These are phyloP conservation scores for Ceratocystis diversiconidia DNA, from an alignment of 2,329 filamentous ascomycete species.

Conservation along the genomic window DNA sequence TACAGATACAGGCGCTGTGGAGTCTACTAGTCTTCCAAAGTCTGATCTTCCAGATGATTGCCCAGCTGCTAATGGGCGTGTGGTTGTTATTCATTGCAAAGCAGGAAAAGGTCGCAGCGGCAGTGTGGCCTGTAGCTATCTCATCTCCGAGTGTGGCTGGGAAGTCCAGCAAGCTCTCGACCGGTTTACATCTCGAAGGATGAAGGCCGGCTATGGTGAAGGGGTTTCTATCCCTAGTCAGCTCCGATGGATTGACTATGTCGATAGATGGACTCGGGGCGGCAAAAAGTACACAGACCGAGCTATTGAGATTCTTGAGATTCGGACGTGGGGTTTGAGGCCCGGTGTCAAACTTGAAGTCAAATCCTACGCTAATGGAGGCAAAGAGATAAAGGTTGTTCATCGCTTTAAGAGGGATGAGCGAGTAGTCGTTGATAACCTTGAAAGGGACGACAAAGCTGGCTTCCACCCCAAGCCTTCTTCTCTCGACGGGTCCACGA, in stretches of 20 bases:
- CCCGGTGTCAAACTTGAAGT: conserved; percentile 79
- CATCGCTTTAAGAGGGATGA: conserved; percentile 68
- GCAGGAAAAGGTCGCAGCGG: conserved; percentile 90
- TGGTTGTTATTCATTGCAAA: conserved; percentile 92
- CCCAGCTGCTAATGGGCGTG: conserved; percentile 24
- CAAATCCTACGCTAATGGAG: conserved; percentile 77
- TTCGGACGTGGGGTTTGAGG: conserved; percentile 79
- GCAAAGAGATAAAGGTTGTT: conserved; percentile 68
- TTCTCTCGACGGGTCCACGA: background rate
- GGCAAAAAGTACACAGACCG: conserved; percentile 71
- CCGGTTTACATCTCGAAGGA: conserved; percentile 62
- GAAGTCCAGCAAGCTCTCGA: conserved; percentile 37
- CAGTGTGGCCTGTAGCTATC: conserved; percentile 72
- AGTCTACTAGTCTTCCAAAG: background rate
- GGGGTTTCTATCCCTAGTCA: conserved; percentile 92
- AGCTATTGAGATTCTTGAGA: conserved; percentile 69
- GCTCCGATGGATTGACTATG: conserved; percentile 72
- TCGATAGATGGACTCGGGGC: conserved; percentile 66
- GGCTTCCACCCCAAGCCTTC: conserved; percentile 6
- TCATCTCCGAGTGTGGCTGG: conserved; percentile 72
- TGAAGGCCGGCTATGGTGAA: conserved; percentile 76
- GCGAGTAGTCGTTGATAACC: conserved; percentile 47
- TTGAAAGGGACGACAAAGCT: conserved; percentile 11
- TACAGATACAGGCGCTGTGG: background rate
- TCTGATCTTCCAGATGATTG: conserved; percentile 14